Base-by-base conservation (phyloP, 441 rosid species). In the Macaranga tanarius region DNA sequence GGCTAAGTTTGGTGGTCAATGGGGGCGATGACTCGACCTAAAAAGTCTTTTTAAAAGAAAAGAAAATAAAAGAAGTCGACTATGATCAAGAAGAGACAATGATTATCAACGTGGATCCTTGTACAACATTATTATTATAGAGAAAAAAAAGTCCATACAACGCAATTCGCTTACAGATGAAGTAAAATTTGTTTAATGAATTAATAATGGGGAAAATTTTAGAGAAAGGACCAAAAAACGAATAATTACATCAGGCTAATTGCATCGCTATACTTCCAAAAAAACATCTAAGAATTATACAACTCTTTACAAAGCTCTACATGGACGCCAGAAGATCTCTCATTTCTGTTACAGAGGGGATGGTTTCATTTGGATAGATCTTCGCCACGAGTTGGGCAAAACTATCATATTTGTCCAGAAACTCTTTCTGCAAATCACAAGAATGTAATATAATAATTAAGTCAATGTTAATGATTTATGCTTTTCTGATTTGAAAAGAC, bases 351-450 rank as follows among this genome's bases (percentile, higher is more conserved):
- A 84, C 91, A 0, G 97, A 84, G 11, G 89, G 90, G 72, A 91
- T 85, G 66, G 84, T 82, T 84, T 93, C 98, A 0, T 40, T 85
- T 2, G 97, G 97, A 69, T 95, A 95, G 67, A 95, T 84, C 88
- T 92, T 95, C 31, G 94, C 90, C 71, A 93, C 93, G 1, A 91
- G 87, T 82, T 91, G 97, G 34, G 84, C 93, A 67, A 91, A 95
- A 82, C 95, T 89, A 64, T 95, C 99, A 47, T 95, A 93, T 86
- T 95, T 95, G 86, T 93, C 99, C 82, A 91, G 75, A 77, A 93
- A 95, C 72, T 95, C 99, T 77, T 91, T 93, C 98, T 95, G 98
- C 82, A 79, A 78, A 60, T 78, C 67, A 34, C 7, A 31, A n/a
- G 1, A 42, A 17, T 58, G 2, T 42, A 11, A 42, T 7, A 42